Conservation (phyloP, 2,329 filamentous ascomycete genomes). For the Proliferodiscus dingleyae region DNA sequence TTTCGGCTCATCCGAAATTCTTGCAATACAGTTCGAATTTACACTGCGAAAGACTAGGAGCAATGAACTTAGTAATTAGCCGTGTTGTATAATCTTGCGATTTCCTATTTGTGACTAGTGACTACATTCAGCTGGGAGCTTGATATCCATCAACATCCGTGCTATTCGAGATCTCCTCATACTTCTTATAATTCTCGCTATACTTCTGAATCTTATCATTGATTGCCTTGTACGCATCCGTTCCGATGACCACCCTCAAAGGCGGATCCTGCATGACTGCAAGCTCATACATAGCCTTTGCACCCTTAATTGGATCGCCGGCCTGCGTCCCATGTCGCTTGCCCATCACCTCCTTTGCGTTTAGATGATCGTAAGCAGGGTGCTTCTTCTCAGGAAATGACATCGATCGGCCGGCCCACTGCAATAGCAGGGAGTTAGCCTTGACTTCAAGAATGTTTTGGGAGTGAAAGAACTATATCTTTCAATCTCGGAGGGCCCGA, state of each 20-base stretch:
- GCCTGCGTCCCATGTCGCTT: conserved; percentile 28
- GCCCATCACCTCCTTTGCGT: conserved; percentile 38
- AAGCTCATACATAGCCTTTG: conserved; percentile 48
- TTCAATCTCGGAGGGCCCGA: no score
- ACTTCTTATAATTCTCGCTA: conserved; percentile 34
- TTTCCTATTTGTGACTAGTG: no score
- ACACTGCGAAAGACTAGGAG: no score
- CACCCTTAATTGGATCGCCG: conserved; percentile 45
- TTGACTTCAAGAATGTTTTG: no score
- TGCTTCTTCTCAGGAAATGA: conserved; percentile 38
- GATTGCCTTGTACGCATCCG: conserved; percentile 46
- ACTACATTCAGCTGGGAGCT: neutral
- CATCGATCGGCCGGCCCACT: conserved; percentile 34
- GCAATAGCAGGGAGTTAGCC: no score
- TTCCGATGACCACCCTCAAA: conserved; percentile 47
- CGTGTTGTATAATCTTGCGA: no score
- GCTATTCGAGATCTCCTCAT: conserved; percentile 23
- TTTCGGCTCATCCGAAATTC: no score
- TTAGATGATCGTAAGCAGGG: conserved; percentile 43
- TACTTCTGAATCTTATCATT: conserved; percentile 47
- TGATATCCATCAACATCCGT: conserved; percentile 21
- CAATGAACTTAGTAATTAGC: no score
- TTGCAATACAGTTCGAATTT: no score
- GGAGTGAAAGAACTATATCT: no score
- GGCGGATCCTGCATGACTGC: conserved; percentile 48